Percentiles rank a stretch among this genome's conserved stretches.
These are phyloP conservation scores for Puccinia polysora DNA, from an alignment of 1,284 basidiomycete species.

Conservation along the genomic window DNA sequence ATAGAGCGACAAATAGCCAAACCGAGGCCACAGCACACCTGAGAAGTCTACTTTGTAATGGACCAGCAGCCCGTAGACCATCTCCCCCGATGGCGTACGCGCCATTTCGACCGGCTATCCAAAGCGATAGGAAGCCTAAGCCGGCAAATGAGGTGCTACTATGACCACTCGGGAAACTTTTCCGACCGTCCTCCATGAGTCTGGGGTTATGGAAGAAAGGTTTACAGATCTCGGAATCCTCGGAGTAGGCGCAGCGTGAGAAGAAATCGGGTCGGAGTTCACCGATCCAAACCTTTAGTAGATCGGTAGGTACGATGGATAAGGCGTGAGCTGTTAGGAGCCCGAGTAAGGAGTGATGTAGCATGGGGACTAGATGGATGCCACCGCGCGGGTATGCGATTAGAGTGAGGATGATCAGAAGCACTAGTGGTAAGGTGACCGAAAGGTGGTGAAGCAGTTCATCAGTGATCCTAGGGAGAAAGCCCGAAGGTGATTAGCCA, in stretches of 20 bases:
- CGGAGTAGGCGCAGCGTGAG: slow-evolving; percentile 41
- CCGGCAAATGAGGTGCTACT: slow-evolving; percentile 32
- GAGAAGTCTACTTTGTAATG: slow-evolving; percentile 39
- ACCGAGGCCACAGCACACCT: slow-evolving; percentile 28
- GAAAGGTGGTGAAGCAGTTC: slow-evolving; percentile 43
- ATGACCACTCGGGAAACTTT: slow-evolving; percentile 43
- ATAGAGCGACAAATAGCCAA: slow-evolving; percentile 33
- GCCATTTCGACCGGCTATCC: slow-evolving; percentile 42
- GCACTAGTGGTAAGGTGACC: slow-evolving; percentile 30
- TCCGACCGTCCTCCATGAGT: slow-evolving; percentile 40
- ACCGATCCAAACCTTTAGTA: slow-evolving; percentile 33
- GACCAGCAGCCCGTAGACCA: slow-evolving; percentile 29
- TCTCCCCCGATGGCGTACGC: slow-evolving; percentile 37
- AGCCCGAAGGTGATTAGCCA: neutral
- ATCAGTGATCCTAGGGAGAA: slow-evolving; percentile 20
- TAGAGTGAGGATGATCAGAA: slow-evolving; percentile 29
- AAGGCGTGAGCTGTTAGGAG: slow-evolving; percentile 34
- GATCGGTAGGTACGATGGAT: slow-evolving; percentile 21
- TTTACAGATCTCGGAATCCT: slow-evolving; percentile 27
- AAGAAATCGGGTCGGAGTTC: slow-evolving; percentile 40
- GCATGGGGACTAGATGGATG: slow-evolving; percentile 33
- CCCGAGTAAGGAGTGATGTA: slow-evolving; percentile 38
- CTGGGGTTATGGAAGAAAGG: slow-evolving; percentile 22
- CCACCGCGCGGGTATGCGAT: slow-evolving; percentile 35
- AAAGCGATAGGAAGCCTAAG: slow-evolving; percentile 28